Base-by-base conservation (phyloP, 2,329 filamentous ascomycete genomes). In the Alternaria triticimaculans region DNA sequence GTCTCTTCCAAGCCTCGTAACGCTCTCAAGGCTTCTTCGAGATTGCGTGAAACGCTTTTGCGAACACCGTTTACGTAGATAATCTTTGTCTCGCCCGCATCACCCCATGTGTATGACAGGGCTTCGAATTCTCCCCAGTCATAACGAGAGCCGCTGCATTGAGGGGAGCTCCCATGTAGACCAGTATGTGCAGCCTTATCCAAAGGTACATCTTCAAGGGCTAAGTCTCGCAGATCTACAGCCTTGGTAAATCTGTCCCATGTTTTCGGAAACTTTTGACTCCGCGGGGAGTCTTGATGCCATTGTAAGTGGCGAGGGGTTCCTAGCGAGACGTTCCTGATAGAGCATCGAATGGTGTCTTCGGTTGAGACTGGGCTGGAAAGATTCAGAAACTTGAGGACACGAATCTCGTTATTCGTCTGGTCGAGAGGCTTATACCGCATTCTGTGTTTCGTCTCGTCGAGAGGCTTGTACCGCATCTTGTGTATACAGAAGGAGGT, bases 1-100 rank as follows among this genome's bases (percentile, higher is more conserved):
- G 49, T 37, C 18, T 51, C 49, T 5, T 6, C 12, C 11, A n/a
- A 5, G 6, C 2, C 1, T n/a, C 14, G 18, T 1, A 51, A n/a
- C 1, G 28, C 18, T 23, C 28, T 51, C 28, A 51, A n/a, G 4
- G 49, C 49, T 51, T 4, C 28, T 6, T 51, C 49, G 8, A 51
- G 28, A 7, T 51, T 51, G 11, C 21, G 20, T 3, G 49, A 0
- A n/a, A 51, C 28, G 28, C 5, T 2, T 11, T 37, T 23, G 2
- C 0, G 18, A 3, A 7, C 2, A 7, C 8, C 18, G 0, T 51
- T 37, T 2, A 51, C 2, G 0, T 5, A 0, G 12, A 51, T 51
- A 3, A 3, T 7, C 2, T 23, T 23, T 23, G 6, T 5, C 2
- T 51, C 18, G n/a, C 12, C 3, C 15, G 7, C 1, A 4, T 15